Base-by-base conservation (phyloP, 2,329 filamentous ascomycete species). In the Scedosporium apiospermum region DNA sequence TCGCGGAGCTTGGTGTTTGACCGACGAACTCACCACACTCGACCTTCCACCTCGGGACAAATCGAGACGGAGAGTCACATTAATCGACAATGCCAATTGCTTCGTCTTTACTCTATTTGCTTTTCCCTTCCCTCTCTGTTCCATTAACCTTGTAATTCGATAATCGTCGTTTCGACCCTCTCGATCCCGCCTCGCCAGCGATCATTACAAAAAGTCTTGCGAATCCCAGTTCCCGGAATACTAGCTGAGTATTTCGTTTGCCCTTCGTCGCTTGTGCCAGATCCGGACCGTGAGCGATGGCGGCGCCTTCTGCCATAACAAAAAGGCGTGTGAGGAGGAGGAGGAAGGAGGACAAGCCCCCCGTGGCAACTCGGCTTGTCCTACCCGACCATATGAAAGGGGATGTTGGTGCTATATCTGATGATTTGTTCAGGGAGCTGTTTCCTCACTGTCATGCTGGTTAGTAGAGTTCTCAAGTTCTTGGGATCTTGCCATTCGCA, bases 311-410 rank as follows among this genome's bases (percentile, higher is more conserved):
- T 67, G 69, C 57, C 63, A 71, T 21, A 64, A 71, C 63, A 74
- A 73, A 77, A 76, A 62, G 77, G 83, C 63, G 78, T 84, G 66
- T 80, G 84, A 60, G 78, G 83, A 62, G 78, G 83, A 62, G 64
- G 26, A 62, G 65, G 62, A 65, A 65, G 59, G 63, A 85, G 67
- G 85, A 95, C 73, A 92, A 90, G 73, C 82, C 89, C 6, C 83
- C 93, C 53, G 81, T 96, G 64, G 83, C 90, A 64, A 93, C 91
- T 63, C 87, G 89, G 63, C 80, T 98, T 60, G 83, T 96, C 44
- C 84, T 97, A 63, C 92, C 96, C 74, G 89, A 92, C 71, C 88
- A 89, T 73, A 81, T 96, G 69, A 90, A 88, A 75, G 91, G 90
- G 61, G 91, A 96, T 71, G 82, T 93, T 65, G 95, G 92, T 66